Evolutionary conservation across 352 stramenopile genomes (phyloP).

Genomic region (Globisporangium emineosum): DNA sequence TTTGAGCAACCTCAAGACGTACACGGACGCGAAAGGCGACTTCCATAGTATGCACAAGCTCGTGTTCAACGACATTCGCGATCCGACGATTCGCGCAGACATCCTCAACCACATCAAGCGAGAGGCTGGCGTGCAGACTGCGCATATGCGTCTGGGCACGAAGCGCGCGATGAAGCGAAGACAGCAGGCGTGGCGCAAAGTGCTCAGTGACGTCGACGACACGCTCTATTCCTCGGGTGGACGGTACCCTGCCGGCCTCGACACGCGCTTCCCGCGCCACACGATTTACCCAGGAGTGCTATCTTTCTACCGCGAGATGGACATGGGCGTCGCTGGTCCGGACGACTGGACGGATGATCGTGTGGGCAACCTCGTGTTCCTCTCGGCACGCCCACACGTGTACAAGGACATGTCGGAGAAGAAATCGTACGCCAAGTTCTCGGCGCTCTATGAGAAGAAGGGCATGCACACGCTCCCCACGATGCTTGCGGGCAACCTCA

Average conservation of each 20-base stretch:
- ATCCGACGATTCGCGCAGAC: conserved; percentile 82
- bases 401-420: conserved; percentile 99
- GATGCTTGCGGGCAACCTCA: conserved; percentile 93
- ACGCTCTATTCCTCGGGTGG: conserved; percentile 96
- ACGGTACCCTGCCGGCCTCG: conserved; percentile 94
- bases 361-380: conserved; percentile 97
- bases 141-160: conserved; percentile 91
- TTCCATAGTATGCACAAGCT: conserved; percentile 98
- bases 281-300: conserved; percentile 97
- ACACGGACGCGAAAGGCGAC: conserved; percentile 95
- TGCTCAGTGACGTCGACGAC: conserved; percentile 98
- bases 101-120: conserved; percentile 96
- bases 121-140: conserved; percentile 92
- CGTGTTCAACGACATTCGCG: conserved; percentile 95
- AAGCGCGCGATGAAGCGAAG: conserved; percentile 71
- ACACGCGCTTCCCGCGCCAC: conserved; percentile 91
- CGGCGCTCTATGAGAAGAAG: conserved; percentile 88
- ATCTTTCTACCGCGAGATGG: conserved; percentile 97
- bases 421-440: conserved; percentile 96
- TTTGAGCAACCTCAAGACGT: conserved; percentile 95
- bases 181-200: conserved; percentile 95
- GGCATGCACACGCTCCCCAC: conserved; percentile 95
- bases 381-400: conserved; percentile 97
- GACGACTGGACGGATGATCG: conserved; percentile 88
- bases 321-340: conserved; percentile 90